These are phyloP conservation scores for Cercospora citrullina DNA, from an alignment of 2,329 filamentous ascomycete species.

Conservation along the genomic window DNA sequence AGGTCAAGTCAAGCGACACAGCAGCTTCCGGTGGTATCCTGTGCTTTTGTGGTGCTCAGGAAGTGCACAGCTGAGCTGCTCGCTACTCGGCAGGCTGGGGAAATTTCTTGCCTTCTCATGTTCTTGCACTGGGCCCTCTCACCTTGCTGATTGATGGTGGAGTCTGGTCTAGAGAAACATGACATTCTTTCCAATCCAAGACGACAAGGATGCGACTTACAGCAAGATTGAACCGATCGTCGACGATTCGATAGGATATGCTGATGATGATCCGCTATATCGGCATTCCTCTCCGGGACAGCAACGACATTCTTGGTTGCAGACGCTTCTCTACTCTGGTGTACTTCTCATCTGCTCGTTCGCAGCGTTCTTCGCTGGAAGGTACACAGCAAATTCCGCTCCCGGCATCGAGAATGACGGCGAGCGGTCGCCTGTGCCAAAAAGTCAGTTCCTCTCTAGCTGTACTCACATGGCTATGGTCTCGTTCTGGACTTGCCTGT, in stretches of 20 bases:
- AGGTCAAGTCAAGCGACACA: background rate
- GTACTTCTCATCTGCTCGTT: background rate
- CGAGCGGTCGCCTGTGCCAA: background rate
- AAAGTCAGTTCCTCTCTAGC: too few relatives aligned
- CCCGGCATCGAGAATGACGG: background rate
- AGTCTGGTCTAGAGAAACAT: background rate
- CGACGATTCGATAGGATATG: background rate
- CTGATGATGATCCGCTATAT: background rate
- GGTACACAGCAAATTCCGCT: background rate
- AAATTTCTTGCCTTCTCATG: background rate
- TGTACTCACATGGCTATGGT: too few relatives aligned
- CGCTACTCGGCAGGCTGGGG: background rate
- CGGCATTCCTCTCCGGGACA: background rate
- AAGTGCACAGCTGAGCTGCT: background rate
- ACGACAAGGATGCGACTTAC: background rate
- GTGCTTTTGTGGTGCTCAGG: background rate
- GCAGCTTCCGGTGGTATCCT: background rate
- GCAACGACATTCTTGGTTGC: background rate
- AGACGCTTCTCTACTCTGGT: background rate
- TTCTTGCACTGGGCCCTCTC: too few relatives aligned
- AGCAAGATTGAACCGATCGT: background rate
- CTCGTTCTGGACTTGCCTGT: too few relatives aligned
- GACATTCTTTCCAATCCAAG: background rate
- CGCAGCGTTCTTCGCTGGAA: background rate
- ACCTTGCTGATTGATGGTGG: background rate